Conservation (phyloP, 2,329 filamentous ascomycete genomes). For the Fusarium cicatricum region DNA sequence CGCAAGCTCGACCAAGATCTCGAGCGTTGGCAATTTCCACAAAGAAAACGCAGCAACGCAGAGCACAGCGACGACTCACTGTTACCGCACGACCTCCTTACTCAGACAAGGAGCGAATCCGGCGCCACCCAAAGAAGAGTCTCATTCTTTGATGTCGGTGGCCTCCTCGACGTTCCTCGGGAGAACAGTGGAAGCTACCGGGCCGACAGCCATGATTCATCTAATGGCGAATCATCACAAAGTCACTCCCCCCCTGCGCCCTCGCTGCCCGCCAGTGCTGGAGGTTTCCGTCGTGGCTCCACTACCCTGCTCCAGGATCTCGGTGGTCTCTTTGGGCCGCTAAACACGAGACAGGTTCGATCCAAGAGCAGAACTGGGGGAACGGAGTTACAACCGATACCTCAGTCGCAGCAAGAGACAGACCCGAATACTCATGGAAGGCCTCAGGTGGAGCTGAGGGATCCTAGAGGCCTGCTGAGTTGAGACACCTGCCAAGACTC, state of each 20-base stretch:
- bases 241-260: slow-evolving; percentile 51
- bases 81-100: slow-evolving; percentile 47
- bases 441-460: slow-evolving; percentile 47
- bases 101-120: slow-evolving; percentile 39
- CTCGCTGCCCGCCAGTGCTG: slow-evolving; percentile 54
- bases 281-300: slow-evolving; percentile 62
- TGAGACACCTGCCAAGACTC: slow-evolving; percentile 23
- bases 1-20: slow-evolving; percentile 49
- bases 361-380: slow-evolving; percentile 45
- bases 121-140: slow-evolving; percentile 53
- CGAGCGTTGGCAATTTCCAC: slow-evolving; percentile 58
- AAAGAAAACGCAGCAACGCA: slow-evolving; percentile 48
- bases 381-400: slow-evolving; percentile 58
- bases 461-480: slow-evolving; percentile 52
- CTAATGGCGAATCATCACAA: slow-evolving; percentile 50
- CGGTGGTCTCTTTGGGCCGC: slow-evolving; percentile 60
- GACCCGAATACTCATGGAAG: slow-evolving; percentile 44
- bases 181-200: slow-evolving; percentile 46
- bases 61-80: slow-evolving; percentile 57
- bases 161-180: slow-evolving; percentile 66
- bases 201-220: slow-evolving; percentile 54
- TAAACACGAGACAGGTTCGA: slow-evolving; percentile 44
- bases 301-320: slow-evolving; percentile 67
- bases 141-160: slow-evolving; percentile 87
- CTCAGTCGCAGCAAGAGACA: slow-evolving; percentile 51